Evolutionary conservation across 1,139 yeast genomes (phyloP).

Genomic region (Candida dubliniensis): DNA sequence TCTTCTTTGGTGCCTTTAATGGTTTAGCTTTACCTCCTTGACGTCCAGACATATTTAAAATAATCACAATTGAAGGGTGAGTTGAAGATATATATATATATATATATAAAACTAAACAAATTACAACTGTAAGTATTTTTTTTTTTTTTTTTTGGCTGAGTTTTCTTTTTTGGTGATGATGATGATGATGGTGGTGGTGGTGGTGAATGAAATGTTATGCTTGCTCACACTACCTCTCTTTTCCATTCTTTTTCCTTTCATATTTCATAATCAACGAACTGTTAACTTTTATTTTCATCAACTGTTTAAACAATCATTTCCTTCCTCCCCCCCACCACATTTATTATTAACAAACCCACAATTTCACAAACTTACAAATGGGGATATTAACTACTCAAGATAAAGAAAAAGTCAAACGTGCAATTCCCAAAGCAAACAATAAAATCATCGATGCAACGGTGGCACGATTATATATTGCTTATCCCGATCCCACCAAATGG

Average conservation of each 20-base stretch:
- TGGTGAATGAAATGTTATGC: not conserved
- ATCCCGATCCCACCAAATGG: constrained; percentile 84
- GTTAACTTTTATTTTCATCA: too few relatives aligned
- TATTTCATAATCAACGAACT: too few relatives aligned
- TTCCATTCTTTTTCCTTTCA: not conserved
- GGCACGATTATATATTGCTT: constrained; percentile 85
- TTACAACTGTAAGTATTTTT: too few relatives aligned
- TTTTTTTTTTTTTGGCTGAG: not conserved
- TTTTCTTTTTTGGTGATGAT: too few relatives aligned
- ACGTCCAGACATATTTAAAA: constrained; percentile 79
- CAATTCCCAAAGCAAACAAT: constrained; percentile 83
- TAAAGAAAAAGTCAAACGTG: constrained; percentile 85
- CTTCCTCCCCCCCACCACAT: too few relatives aligned
- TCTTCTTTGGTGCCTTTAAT: constrained; percentile 71
- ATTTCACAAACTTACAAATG: too few relatives aligned
- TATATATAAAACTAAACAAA: too few relatives aligned
- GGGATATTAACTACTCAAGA: constrained; percentile 66
- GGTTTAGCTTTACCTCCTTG: constrained; percentile 77
- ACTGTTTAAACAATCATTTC: too few relatives aligned
- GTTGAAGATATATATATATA: too few relatives aligned
- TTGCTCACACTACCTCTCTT: constrained; percentile 5
- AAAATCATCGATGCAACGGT: constrained; percentile 89
- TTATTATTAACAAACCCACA: too few relatives aligned
- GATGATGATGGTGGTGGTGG: too few relatives aligned
- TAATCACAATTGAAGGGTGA: too few relatives aligned